These are phyloP conservation scores for Penicillium sp. DNA, from an alignment of 2,329 filamentous ascomycete species.

Conservation along the genomic window DNA sequence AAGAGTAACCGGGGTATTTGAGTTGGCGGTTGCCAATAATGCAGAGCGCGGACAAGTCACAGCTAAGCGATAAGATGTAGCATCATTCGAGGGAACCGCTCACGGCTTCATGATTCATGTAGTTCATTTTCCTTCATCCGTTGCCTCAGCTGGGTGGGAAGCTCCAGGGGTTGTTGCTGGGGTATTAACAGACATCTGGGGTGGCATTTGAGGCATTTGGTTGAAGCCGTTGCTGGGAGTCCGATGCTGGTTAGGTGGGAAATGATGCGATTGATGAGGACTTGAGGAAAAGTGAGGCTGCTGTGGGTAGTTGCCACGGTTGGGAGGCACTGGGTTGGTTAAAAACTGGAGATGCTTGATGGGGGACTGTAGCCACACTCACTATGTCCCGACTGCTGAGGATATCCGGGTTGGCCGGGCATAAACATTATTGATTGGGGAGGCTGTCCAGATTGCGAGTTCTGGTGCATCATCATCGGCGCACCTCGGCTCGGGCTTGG, in stretches of 20 bases:
- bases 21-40: slow-evolving; percentile 8
- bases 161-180: slow-evolving; percentile 28
- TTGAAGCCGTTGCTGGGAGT: slow-evolving; percentile 56
- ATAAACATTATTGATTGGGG: slow-evolving; percentile 68
- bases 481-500: slow-evolving; percentile 85
- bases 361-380: slow-evolving; percentile 49
- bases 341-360: slow-evolving; percentile 38
- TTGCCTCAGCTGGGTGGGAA: slow-evolving; percentile 43
- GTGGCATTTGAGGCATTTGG: slow-evolving; percentile 47
- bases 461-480: slow-evolving; percentile 92
- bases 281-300: slow-evolving; percentile 66
- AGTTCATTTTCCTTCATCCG: slow-evolving; percentile 52
- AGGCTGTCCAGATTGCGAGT: slow-evolving; percentile 84
- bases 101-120: slow-evolving; percentile 9
- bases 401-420: slow-evolving; percentile 74
- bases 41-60: slow-evolving; percentile 5
- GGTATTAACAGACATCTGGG: slow-evolving; percentile 45
- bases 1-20: slow-evolving; percentile 4
- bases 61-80: slow-evolving; percentile 4
- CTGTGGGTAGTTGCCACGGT: slow-evolving; percentile 59
- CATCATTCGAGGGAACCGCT: slow-evolving; percentile 3
- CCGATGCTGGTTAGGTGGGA: slow-evolving; percentile 58
- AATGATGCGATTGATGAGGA: slow-evolving; percentile 64
- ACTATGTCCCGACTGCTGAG: slow-evolving; percentile 72
- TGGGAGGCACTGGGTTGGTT: slow-evolving; percentile 56